A percentile compares a stretch with the other conserved stretches of the same genome.
These are phyloP conservation scores for Alternaria triticimaculans DNA, from an alignment of 2,329 filamentous ascomycete species.

Conservation along the genomic window DNA sequence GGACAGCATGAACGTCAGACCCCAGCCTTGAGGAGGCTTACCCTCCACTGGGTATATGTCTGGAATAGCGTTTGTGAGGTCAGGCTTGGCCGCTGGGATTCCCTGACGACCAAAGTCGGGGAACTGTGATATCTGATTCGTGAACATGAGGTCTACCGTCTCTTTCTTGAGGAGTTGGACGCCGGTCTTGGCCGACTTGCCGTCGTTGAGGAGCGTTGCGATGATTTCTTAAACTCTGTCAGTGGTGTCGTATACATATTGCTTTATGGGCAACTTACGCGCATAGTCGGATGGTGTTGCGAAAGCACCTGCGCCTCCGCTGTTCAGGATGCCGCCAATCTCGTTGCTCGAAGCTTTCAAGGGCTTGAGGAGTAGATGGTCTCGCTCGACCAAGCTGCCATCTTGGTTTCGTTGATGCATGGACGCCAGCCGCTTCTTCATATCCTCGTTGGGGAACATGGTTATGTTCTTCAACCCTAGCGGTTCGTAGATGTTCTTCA, in stretches of 20 bases:
- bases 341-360: slow-evolving; percentile 53
- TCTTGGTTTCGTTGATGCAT: slow-evolving; percentile 62
- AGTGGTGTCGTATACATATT: slow-evolving; percentile 6
- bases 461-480: slow-evolving; percentile 57
- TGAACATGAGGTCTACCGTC: slow-evolving; percentile 70
- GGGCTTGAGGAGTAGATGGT: slow-evolving; percentile 60
- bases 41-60: slow-evolving; percentile 57
- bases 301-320: slow-evolving; percentile 67
- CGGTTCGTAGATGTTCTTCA: slow-evolving; percentile 53
- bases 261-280: slow-evolving; percentile 49
- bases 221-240: slow-evolving; percentile 60
- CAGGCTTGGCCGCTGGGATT: slow-evolving; percentile 57
- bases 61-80: slow-evolving; percentile 57
- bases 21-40: slow-evolving; percentile 67
- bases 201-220: slow-evolving; percentile 67
- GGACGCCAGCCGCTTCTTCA: slow-evolving; percentile 62
- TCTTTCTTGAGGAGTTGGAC: slow-evolving; percentile 60
- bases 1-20: slow-evolving; percentile 64
- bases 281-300: slow-evolving; percentile 65
- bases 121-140: slow-evolving; percentile 63
- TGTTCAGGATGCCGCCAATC: slow-evolving; percentile 59
- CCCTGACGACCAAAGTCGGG: slow-evolving; percentile 58
- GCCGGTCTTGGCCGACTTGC: slow-evolving; percentile 64
- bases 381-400: slow-evolving; percentile 46
- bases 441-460: slow-evolving; percentile 62